Evolutionary conservation across 2,329 filamentous ascomycete genomes (phyloP).

Genomic region (Pseudogymnoascus sp.): DNA sequence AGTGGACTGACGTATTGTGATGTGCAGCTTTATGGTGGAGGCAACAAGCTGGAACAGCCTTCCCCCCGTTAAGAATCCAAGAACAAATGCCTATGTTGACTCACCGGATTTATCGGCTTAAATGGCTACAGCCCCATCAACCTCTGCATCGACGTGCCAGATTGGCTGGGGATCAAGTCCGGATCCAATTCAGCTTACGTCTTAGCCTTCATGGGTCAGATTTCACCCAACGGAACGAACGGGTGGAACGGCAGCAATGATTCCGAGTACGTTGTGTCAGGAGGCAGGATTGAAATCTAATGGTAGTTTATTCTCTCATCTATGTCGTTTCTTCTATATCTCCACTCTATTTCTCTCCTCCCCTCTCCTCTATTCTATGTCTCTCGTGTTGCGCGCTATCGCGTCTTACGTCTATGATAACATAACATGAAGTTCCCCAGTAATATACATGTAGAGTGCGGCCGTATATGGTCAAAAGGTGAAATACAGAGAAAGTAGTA

Average conservation of each 20-base stretch:
- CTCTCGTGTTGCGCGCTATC: not conserved
- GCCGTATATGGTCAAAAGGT: conserved; percentile 1
- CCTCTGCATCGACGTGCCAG: not conserved
- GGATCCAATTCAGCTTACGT: not conserved
- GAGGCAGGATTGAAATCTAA: not conserved
- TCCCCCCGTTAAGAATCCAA: not conserved
- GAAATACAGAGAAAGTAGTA: conserved; percentile 3
- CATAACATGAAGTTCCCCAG: not conserved
- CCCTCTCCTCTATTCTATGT: not conserved
- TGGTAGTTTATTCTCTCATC: not conserved
- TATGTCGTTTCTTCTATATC: not conserved
- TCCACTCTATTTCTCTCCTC: not conserved
- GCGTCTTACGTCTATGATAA: not conserved
- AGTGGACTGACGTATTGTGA: not conserved
- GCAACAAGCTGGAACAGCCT: not conserved
- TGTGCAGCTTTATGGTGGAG: not conserved
- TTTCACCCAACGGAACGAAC: not conserved
- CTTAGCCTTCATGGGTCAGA: not conserved
- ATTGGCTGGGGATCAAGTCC: not conserved
- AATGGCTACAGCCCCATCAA: not conserved
- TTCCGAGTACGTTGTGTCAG: not conserved
- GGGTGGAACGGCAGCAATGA: too few relatives aligned
- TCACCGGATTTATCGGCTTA: not conserved
- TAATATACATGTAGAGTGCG: not conserved
- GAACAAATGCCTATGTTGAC: not conserved